A percentile compares a stretch with the other conserved stretches of the same genome.
phyloP scores from a whole-genome alignment of 768 basidiomycete species.

The Suillus variegatus region DNA sequence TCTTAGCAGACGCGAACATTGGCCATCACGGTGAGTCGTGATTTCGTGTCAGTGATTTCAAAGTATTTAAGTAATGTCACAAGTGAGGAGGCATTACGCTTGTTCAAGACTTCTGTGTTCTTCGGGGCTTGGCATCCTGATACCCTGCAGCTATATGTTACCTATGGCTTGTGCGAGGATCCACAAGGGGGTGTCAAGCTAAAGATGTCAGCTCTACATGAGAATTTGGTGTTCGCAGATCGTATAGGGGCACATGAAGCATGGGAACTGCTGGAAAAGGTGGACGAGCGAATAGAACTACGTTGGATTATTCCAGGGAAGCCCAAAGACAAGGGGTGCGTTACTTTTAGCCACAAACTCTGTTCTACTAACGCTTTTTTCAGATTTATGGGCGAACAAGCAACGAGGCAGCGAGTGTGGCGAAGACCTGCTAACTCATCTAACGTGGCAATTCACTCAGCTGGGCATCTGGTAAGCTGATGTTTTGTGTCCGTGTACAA shows the following conservation, averaged over 20 bases:
- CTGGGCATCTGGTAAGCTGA: slow-evolving; percentile 27
- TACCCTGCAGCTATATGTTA: slow-evolving; percentile 59
- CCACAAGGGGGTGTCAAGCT: slow-evolving; percentile 47
- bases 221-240: slow-evolving; percentile 63
- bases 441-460: slow-evolving; percentile 28
- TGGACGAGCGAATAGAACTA: slow-evolving; percentile 29
- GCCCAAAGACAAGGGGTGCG: slow-evolving; percentile 15
- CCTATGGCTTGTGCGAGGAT: slow-evolving; percentile 49
- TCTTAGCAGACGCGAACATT: slow-evolving; percentile 57
- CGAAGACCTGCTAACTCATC: slow-evolving; percentile 31
- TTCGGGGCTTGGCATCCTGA: slow-evolving; percentile 71
- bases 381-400: slow-evolving; percentile 18
- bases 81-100: slow-evolving; percentile 60
- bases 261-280: slow-evolving; percentile 28
- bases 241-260: slow-evolving; percentile 21
- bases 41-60: not conserved
- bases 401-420: slow-evolving; percentile 27
- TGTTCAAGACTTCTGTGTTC: slow-evolving; percentile 59
- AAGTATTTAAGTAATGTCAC: not conserved
- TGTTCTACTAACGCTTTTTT: not conserved
- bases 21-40: slow-evolving; percentile 57
- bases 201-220: slow-evolving; percentile 68
- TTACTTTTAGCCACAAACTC: not conserved
- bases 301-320: slow-evolving; percentile 30
- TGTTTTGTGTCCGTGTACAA: slow-evolving; percentile 6